Conservation (phyloP, 371 early-diverging fungal species). For the Rhizopus sp. region DNA sequence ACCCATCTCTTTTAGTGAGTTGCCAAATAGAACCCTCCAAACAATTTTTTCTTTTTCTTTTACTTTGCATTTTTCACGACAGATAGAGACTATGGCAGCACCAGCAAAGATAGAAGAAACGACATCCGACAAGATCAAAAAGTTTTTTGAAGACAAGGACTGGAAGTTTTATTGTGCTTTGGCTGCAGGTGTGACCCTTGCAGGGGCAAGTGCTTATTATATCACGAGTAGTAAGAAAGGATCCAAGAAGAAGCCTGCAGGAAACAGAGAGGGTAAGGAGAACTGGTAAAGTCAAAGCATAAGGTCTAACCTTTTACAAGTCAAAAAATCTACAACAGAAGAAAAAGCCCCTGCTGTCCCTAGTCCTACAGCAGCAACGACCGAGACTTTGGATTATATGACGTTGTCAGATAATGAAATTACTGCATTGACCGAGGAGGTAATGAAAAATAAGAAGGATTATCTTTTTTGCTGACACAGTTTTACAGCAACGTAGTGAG, state of each 20-base stretch:
- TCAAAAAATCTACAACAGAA: slow-evolving; percentile 7
- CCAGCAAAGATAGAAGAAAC: slow-evolving; percentile 1
- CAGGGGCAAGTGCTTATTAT: slow-evolving; percentile 72
- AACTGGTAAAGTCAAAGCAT: slow-evolving; percentile 3
- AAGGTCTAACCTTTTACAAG: neutral
- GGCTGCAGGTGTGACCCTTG: slow-evolving; percentile 63
- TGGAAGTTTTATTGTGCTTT: slow-evolving; percentile 81
- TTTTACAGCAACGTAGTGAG: slow-evolving; percentile 59
- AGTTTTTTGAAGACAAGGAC: slow-evolving; percentile 71
- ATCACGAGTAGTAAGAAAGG: slow-evolving; percentile 38
- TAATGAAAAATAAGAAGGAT: slow-evolving; percentile 19
- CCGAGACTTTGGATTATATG: slow-evolving; percentile 42
- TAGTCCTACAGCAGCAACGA: slow-evolving; percentile 15
- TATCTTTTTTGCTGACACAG: neutral
- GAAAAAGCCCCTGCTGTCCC: slow-evolving; percentile 17
- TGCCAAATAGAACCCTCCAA: neutral
- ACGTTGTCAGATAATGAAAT: slow-evolving; percentile 63
- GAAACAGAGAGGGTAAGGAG: slow-evolving; percentile 25
- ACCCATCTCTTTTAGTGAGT: neutral
- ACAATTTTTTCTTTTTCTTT: neutral
- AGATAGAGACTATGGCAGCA: neutral
- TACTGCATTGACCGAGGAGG: slow-evolving; percentile 55
- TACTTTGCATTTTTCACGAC: neutral
- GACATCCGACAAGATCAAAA: slow-evolving; percentile 45
- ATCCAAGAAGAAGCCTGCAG: slow-evolving; percentile 26